Percentiles rank a stretch among this genome's conserved stretches.
phyloP scores from a whole-genome alignment of 202 grass and related monocot genomes.

The Brachypodium distachyon region DNA sequence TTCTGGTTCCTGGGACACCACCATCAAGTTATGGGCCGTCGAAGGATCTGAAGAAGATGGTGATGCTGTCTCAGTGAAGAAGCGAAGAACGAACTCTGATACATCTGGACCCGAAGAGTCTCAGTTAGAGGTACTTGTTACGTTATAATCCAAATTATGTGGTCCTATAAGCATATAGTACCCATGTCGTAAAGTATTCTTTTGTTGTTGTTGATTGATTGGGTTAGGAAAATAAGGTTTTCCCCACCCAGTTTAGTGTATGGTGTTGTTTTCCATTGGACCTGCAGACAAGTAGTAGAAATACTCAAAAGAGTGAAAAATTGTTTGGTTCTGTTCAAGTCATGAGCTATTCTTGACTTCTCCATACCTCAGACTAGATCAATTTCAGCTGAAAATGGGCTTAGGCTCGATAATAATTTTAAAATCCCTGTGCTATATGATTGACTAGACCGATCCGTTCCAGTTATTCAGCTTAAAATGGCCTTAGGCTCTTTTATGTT shows the following conservation, averaged over 20 bases:
- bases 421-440: background rate
- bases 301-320: background rate
- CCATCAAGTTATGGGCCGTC: constrained; percentile 80
- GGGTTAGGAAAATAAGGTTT: background rate
- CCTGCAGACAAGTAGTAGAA: background rate
- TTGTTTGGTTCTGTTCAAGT: background rate
- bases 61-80: constrained; percentile 68
- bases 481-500: no score
- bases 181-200: background rate
- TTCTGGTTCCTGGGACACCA: constrained; percentile 93
- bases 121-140: constrained; percentile 68
- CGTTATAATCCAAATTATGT: background rate
- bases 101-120: constrained; percentile 55
- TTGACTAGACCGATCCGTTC: no score
- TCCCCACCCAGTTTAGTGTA: background rate
- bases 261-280: background rate
- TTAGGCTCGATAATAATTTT: background rate
- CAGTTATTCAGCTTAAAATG: no score
- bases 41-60: constrained; percentile 58
- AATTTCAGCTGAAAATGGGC: background rate
- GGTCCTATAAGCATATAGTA: background rate
- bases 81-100: constrained; percentile 61
- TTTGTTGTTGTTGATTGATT: background rate
- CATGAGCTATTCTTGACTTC: background rate
- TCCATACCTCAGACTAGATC: background rate